Base-by-base conservation (phyloP, 202 grass and related monocot genomes). In the Schoenoplectus tabernaemontani region DNA sequence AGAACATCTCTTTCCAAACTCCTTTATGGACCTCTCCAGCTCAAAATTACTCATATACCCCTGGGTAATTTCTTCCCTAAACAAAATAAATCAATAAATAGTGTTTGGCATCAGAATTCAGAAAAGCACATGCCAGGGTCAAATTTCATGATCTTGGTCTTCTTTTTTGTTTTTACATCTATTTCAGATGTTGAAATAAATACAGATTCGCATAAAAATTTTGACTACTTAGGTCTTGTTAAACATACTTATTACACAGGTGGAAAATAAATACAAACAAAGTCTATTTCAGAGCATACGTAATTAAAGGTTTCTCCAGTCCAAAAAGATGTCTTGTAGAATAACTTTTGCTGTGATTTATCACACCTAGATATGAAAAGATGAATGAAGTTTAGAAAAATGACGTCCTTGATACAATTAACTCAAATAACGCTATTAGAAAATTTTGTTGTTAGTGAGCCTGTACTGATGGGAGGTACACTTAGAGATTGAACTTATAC, bases 41-140 rank as follows among this genome's bases (percentile, higher is more conserved):
- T 97, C 89, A 59, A 58, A 48, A 46, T 92, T 94, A 80, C 78
- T 90, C 91, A 94, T 92, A 86, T 97, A 97, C 7, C 89, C 91
- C 15, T 0, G 48, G 37, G 22, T 26, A 85, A 89, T 92, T 59
- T 92, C 89, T 23, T 97, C 86, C 43, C 94, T 97, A 59, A 66
- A 86, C 76, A 84, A 64, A 38, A n/a, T 61, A 47, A 83, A 84
- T 36, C 5, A 51, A 57, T 69, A 22, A 62, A 7, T 24, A 36
- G 1, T 48, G 53, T 38, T 8, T 30, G 20, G 67, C 12, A 71
- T 48, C 42, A 71, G 22, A 70, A 44, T 3, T 59, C 57, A 59
- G 57, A 24, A 16, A 4, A 47, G 22, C 66, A 48, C 41, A 47
- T 15, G 1, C 20, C 66, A 68, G 20, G 28, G 19, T 71, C 2